Percentiles rank a stretch among this genome's conserved stretches.
phyloP scores from a whole-genome alignment of 208 protist species.

The Vickermania ingenoplastis region DNA sequence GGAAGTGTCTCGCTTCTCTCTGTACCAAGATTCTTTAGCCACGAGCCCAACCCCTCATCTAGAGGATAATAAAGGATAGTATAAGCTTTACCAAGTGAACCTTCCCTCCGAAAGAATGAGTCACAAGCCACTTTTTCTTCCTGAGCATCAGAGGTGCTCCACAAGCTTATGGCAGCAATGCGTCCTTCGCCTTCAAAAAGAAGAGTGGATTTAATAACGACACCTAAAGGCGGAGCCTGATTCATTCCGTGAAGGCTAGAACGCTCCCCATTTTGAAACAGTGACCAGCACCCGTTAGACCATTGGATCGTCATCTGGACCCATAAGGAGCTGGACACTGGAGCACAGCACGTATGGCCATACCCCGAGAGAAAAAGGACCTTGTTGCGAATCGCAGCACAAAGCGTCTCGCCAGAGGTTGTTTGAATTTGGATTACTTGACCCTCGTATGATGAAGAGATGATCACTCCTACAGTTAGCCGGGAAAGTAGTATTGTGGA shows the following conservation, averaged over 20 bases:
- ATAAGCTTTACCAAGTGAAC: not conserved
- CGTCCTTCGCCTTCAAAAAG: slow-evolving; percentile 51
- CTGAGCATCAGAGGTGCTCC: slow-evolving; percentile 1
- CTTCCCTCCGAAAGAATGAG: not conserved
- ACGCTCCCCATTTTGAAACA: not conserved
- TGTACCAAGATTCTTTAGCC: slow-evolving; percentile 70
- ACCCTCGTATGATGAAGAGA: not conserved
- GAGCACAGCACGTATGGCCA: not conserved
- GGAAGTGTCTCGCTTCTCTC: slow-evolving; percentile 27
- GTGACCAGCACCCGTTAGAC: not conserved
- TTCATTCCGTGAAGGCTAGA: not conserved
- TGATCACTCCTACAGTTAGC: not conserved
- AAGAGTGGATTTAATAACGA: not conserved
- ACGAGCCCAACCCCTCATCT: slow-evolving; percentile 77
- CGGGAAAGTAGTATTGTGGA: not conserved
- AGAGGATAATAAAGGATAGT: slow-evolving; percentile 46
- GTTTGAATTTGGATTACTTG: not conserved
- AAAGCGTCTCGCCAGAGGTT: not conserved
- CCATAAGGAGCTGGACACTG: not conserved
- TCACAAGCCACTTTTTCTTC: not conserved
- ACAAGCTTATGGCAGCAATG: slow-evolving; percentile 48
- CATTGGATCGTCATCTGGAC: not conserved
- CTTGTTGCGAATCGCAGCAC: not conserved
- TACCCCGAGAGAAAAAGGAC: not conserved
- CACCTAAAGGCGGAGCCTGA: not conserved